Percentiles rank a stretch among this genome's conserved stretches.
phyloP scores from a whole-genome alignment of 768 basidiomycete species.

The Tricholoma furcatifolium region DNA sequence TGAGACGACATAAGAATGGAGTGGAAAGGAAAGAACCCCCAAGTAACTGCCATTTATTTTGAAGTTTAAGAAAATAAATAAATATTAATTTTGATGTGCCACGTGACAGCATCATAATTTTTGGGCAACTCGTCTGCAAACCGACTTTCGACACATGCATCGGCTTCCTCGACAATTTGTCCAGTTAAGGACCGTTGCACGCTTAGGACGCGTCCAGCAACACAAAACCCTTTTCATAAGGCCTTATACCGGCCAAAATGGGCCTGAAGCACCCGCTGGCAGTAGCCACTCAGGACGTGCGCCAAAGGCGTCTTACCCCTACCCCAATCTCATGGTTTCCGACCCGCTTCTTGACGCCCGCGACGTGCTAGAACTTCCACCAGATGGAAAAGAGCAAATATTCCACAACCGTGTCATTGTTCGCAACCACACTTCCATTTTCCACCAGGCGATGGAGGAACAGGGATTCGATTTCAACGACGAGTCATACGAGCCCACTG shows the following conservation, averaged over 20 bases:
- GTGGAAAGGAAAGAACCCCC: no score
- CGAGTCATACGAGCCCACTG: conserved; percentile 24
- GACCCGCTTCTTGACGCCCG: conserved; percentile 64
- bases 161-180: conserved; percentile 20
- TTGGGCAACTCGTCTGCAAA: conserved; percentile 1
- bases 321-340: conserved; percentile 62
- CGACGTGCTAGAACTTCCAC: conserved; percentile 51
- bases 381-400: conserved; percentile 43
- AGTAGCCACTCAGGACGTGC: neutral
- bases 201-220: conserved; percentile 27
- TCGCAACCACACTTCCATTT: conserved; percentile 72
- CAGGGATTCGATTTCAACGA: conserved; percentile 31
- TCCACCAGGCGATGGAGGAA: conserved; percentile 39
- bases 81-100: no score
- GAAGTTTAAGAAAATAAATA: no score
- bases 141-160: conserved; percentile 16
- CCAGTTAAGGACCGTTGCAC: conserved; percentile 21
- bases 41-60: neutral
- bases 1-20: conserved; percentile 14
- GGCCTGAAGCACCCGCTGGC: neutral
- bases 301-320: conserved; percentile 13
- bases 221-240: neutral
- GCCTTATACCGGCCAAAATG: conserved; percentile 13
- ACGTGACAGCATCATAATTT: conserved; percentile 16
- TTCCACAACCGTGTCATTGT: conserved; percentile 63